phyloP scores from a whole-genome alignment of 2,329 filamentous ascomycete genomes.

The Ophiocordyceps sinensis region DNA sequence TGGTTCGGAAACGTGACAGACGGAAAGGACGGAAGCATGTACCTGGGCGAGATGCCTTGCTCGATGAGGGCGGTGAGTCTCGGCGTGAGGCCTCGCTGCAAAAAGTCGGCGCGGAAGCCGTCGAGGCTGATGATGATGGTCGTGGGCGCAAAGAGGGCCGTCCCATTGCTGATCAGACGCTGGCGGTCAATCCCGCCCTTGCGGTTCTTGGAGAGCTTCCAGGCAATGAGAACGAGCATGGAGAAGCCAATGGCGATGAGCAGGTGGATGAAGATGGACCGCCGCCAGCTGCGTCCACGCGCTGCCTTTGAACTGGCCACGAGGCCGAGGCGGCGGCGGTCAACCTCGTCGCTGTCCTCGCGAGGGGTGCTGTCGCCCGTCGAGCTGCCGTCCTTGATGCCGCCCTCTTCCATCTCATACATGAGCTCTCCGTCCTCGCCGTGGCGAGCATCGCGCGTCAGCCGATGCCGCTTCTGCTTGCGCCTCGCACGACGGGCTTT shows the following conservation, averaged over 20 bases:
- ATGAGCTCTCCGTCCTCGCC: conserved; percentile 65
- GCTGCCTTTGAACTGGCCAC: conserved; percentile 30
- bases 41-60: conserved; percentile 76
- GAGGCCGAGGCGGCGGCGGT: conserved; percentile 36
- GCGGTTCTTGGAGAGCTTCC: conserved; percentile 39
- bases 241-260: conserved; percentile 38
- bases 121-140: conserved; percentile 90
- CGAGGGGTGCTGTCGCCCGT: conserved; percentile 49
- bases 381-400: conserved; percentile 49
- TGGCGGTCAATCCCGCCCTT: conserved; percentile 17
- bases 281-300: conserved; percentile 37
- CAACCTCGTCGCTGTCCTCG: conserved; percentile 42
- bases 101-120: conserved; percentile 88
- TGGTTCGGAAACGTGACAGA: conserved; percentile 96
- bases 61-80: conserved; percentile 64
- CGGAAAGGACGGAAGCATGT: conserved; percentile 90
- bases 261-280: conserved; percentile 37
- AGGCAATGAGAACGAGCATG: conserved; percentile 40
- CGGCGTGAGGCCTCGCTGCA: conserved; percentile 71
- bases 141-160: conserved; percentile 76
- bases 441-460: conserved; percentile 37
- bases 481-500: conserved; percentile 33
- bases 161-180: conserved; percentile 57
- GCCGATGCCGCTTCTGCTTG: conserved; percentile 35
- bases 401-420: conserved; percentile 83